Evolutionary conservation across 148 eudicot species (phyloP).

Genomic region (Camellia lanceoleosa): DNA sequence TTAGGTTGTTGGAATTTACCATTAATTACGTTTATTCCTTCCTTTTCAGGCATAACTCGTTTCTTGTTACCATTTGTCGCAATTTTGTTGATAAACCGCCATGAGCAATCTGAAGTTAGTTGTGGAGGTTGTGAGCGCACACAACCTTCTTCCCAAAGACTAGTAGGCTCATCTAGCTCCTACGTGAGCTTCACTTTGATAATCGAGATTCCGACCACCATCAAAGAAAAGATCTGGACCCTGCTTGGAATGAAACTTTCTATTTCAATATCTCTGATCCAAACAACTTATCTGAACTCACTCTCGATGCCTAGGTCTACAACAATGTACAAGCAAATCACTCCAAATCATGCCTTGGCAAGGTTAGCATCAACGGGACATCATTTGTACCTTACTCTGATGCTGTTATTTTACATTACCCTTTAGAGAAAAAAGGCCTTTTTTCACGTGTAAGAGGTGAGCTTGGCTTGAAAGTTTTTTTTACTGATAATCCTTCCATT

Average conservation of each 20-base stretch:
- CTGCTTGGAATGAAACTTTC: constrained; percentile 82
- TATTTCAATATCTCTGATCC: constrained; percentile 73
- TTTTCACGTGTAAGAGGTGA: constrained; percentile 81
- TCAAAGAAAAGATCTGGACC: constrained; percentile 68
- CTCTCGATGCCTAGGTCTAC: constrained; percentile 66
- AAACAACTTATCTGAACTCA: constrained; percentile 41
- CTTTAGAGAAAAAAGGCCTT: constrained; percentile 59
- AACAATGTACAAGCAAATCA: constrained; percentile 26
- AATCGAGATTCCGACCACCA: constrained; percentile 59
- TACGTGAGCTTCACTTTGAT: constrained; percentile 82
- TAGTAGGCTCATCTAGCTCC: constrained; percentile 71
- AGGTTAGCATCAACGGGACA: constrained; percentile 57
- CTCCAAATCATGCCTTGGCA: constrained; percentile 64
- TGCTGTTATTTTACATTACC: constrained; percentile 65
- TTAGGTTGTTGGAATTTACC: no score
- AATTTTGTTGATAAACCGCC: background rate
- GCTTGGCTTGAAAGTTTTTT: constrained; percentile 72
- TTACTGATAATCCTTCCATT: constrained; percentile 52
- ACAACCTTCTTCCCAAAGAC: constrained; percentile 64
- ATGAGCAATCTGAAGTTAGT: constrained; percentile 81
- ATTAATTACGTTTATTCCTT: background rate
- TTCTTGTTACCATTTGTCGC: background rate
- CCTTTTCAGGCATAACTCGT: constrained; percentile 13
- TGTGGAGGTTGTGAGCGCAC: constrained; percentile 82
- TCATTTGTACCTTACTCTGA: constrained; percentile 72